These are phyloP conservation scores for Stevia rebaudiana DNA, from an alignment of 140 eudicot genomes.

Conservation along the genomic window DNA sequence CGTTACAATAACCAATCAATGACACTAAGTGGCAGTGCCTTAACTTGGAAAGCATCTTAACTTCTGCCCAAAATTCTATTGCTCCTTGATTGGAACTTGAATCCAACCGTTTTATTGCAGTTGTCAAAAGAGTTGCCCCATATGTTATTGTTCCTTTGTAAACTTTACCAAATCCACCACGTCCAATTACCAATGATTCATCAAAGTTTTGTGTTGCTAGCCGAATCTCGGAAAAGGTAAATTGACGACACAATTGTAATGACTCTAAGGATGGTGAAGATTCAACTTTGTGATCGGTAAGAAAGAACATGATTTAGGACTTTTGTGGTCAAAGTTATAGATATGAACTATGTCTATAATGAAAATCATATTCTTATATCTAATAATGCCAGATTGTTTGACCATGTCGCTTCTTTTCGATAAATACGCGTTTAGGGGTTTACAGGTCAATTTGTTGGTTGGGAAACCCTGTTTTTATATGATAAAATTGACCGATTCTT, in stretches of 20 bases:
- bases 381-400: too few species aligned
- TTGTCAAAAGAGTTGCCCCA: background rate
- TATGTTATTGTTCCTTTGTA: constrained; percentile 19
- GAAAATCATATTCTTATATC: too few species aligned
- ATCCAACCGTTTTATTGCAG: constrained; percentile 32
- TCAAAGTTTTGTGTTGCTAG: background rate
- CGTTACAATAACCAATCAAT: constrained; percentile 28
- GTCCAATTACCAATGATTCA: constrained; percentile 11
- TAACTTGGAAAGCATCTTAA: constrained; percentile 13
- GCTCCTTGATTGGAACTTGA: constrained; percentile 21
- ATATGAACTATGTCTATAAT: too few species aligned
- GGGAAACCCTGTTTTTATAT: too few species aligned
- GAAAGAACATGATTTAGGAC: background rate
- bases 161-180: constrained; percentile 34
- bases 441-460: too few species aligned
- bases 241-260: too few species aligned
- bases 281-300: background rate
- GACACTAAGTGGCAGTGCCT: constrained; percentile 28
- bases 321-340: too few species aligned
- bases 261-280: background rate
- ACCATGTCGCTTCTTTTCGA: too few species aligned
- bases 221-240: background rate
- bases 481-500: too few species aligned
- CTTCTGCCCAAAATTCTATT: constrained; percentile 14
- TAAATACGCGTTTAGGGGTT: too few species aligned